Percentiles rank a stretch among this genome's conserved stretches.
These are phyloP conservation scores for Termitomyces sp. DNA, from an alignment of 1,284 basidiomycete species.

Conservation along the genomic window DNA sequence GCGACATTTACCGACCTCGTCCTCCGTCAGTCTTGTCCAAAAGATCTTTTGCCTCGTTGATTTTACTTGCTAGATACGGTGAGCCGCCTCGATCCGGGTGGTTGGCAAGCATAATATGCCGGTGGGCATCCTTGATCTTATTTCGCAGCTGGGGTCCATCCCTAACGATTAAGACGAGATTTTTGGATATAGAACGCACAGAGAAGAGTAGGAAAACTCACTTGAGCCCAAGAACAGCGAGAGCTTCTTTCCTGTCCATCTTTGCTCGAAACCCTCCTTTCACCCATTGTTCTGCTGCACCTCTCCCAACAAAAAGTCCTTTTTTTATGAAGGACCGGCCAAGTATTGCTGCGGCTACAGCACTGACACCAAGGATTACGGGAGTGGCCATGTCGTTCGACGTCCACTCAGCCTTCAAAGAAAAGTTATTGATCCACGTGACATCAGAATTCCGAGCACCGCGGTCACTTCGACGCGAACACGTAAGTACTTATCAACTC, in stretches of 20 bases:
- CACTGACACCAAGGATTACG: conserved; percentile 71
- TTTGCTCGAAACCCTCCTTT: conserved; percentile 94
- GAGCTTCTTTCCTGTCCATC: conserved; percentile 95
- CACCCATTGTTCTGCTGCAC: conserved; percentile 79
- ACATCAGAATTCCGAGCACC: not conserved
- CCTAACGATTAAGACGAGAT: conserved; percentile 35
- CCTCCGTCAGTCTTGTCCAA: conserved; percentile 64
- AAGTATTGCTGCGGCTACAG: conserved; percentile 75
- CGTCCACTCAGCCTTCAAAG: not conserved
- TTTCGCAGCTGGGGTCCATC: conserved; percentile 69
- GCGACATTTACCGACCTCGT: conserved; percentile 28
- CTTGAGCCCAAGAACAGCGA: conserved; percentile 90
- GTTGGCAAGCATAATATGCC: conserved; percentile 91
- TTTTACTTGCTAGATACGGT: conserved; percentile 96
- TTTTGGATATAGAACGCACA: conserved; percentile 5
- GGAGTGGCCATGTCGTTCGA: conserved; percentile 59
- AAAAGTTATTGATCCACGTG: conserved; percentile 6
- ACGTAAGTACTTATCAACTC: not conserved
- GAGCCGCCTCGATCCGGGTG: conserved; percentile 96
- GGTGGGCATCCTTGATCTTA: conserved; percentile 85
- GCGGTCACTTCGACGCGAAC: not conserved
- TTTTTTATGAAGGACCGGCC: conserved; percentile 66
- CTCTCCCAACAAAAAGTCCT: conserved; percentile 50
- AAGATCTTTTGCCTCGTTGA: conserved; percentile 89
- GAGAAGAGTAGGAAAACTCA: conserved; percentile 38